These are phyloP conservation scores for Blastobotrys apis DNA, from an alignment of 1,139 yeast genomes.

Conservation along the genomic window DNA sequence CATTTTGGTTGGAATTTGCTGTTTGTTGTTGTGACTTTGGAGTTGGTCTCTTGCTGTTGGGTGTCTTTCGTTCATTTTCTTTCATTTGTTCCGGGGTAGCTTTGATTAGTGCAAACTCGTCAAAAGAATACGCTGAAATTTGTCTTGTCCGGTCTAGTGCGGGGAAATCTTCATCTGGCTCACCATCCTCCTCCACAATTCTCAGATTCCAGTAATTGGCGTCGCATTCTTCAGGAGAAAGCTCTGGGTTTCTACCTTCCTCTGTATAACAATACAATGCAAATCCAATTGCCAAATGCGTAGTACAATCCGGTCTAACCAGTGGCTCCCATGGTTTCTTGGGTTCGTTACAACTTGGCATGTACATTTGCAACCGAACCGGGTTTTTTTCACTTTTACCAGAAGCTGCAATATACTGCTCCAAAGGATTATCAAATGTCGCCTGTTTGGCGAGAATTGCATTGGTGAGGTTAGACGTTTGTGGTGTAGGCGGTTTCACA, in stretches of 20 bases:
- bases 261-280: slow-evolving; percentile 37
- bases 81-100: slow-evolving; percentile 36
- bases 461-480: slow-evolving; percentile 27
- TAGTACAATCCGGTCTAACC: slow-evolving; percentile 39
- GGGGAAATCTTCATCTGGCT: slow-evolving; percentile 46
- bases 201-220: slow-evolving; percentile 42
- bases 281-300: slow-evolving; percentile 42
- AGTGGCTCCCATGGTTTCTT: slow-evolving; percentile 35
- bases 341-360: slow-evolving; percentile 37
- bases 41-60: slow-evolving; percentile 23
- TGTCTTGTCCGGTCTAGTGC: slow-evolving; percentile 42
- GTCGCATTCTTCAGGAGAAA: slow-evolving; percentile 33
- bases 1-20: background rate
- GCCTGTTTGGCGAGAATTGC: slow-evolving; percentile 32
- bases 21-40: slow-evolving; percentile 5
- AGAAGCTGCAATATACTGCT: slow-evolving; percentile 39
- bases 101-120: slow-evolving; percentile 43
- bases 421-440: slow-evolving; percentile 38
- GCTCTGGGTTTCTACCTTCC: slow-evolving; percentile 30
- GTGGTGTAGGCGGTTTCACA: slow-evolving; percentile 7
- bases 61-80: slow-evolving; percentile 36
- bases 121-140: slow-evolving; percentile 41
- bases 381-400: slow-evolving; percentile 38
- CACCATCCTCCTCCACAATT: slow-evolving; percentile 46
- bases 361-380: slow-evolving; percentile 36